phyloP scores from a whole-genome alignment of 495 filamentous ascomycete species.

The Penicillium bialowiezense region DNA sequence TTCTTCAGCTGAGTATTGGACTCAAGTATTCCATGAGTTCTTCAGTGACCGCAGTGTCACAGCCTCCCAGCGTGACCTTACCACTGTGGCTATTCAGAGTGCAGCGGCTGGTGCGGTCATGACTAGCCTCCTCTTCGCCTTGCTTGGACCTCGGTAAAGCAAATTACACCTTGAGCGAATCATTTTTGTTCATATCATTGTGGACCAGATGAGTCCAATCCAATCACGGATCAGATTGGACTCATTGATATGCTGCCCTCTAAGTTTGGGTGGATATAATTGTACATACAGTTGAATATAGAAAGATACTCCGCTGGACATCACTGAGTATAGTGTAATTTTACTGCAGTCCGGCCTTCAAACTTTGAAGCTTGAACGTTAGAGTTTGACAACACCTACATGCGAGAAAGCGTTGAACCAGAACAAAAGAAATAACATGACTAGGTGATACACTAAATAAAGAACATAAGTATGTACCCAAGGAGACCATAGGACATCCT shows the following conservation, averaged over 20 bases:
- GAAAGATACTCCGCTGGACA: conserved; percentile 6
- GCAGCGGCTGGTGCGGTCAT: conserved; percentile 69
- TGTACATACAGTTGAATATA: conserved; percentile 25
- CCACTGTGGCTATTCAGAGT: conserved; percentile 66
- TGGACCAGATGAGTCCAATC: not conserved
- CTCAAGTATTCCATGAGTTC: conserved; percentile 44
- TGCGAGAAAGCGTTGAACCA: not conserved
- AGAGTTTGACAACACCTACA: not conserved
- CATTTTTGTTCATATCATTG: not conserved
- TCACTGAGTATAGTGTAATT: conserved; percentile 10
- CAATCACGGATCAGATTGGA: not conserved
- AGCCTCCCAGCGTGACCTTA: conserved; percentile 71
- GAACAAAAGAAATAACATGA: conserved; percentile 33
- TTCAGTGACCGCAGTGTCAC: conserved; percentile 69
- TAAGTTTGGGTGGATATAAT: not conserved
- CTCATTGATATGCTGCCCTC: not conserved
- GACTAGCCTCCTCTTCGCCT: conserved; percentile 54
- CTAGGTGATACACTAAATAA: conserved; percentile 34
- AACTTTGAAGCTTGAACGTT: not conserved
- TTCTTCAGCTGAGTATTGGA: conserved; percentile 46
- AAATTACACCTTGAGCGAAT: not conserved
- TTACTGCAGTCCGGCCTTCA: conserved; percentile 1
- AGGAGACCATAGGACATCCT: conserved; percentile 19
- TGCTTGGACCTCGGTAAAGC: conserved; percentile 51
- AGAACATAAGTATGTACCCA: conserved; percentile 34